These are phyloP conservation scores for Dinochytrium kinnereticum DNA, from an alignment of 371 early-diverging fungal species.

Conservation along the genomic window DNA sequence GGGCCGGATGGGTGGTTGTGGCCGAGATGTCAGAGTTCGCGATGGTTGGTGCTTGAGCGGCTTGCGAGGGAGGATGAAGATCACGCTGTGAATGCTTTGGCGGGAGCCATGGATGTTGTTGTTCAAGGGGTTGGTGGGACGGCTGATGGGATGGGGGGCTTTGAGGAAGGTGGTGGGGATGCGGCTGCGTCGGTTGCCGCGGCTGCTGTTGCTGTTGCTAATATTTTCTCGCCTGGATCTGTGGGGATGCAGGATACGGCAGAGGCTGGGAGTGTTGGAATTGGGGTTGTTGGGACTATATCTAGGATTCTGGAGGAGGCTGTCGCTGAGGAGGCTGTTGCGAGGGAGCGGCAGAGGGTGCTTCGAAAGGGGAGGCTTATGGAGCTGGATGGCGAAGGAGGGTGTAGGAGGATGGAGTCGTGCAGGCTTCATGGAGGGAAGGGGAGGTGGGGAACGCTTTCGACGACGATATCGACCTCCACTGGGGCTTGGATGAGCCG, in stretches of 20 bases:
- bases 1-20: slow-evolving; percentile 23
- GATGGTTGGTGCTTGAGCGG: slow-evolving; percentile 32
- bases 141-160: neutral
- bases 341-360: neutral
- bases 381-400: neutral
- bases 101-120: neutral
- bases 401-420: neutral
- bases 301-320: slow-evolving; percentile 17
- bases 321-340: neutral
- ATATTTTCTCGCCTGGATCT: neutral
- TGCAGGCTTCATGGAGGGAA: neutral
- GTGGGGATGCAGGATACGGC: neutral
- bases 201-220: neutral
- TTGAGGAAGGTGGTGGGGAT: neutral
- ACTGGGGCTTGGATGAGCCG: slow-evolving; percentile 18
- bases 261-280: neutral
- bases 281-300: slow-evolving; percentile 3
- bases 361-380: slow-evolving; percentile 1
- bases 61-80: slow-evolving; percentile 35
- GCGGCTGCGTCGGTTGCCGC: neutral
- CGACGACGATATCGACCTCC: neutral
- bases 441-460: slow-evolving; percentile 15
- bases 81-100: slow-evolving; percentile 7
- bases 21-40: slow-evolving; percentile 30
- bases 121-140: neutral